These are phyloP conservation scores for Geotrichum cucujoidarum DNA, from an alignment of 1,139 yeast genomes.

Conservation along the genomic window DNA sequence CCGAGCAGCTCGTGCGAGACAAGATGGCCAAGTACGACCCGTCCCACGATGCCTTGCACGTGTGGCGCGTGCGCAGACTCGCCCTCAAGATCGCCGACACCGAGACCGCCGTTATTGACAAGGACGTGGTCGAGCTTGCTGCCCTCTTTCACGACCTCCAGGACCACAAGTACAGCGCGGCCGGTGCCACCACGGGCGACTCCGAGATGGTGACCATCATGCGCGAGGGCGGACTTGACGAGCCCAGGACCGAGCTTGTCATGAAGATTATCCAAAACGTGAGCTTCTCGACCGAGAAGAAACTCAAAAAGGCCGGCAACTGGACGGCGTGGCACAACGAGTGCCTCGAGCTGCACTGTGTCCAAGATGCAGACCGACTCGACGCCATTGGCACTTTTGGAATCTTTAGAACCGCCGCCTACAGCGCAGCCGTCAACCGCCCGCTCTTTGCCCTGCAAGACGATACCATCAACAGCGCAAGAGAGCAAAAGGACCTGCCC, in stretches of 20 bases:
- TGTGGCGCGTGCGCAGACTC: conserved; percentile 32
- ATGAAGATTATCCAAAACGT: conserved; percentile 30
- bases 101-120: conserved; percentile 24
- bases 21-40: conserved; percentile 33
- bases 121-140: conserved; percentile 35
- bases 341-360: conserved; percentile 34
- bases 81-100: conserved; percentile 29
- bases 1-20: conserved; percentile 24
- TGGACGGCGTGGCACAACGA: conserved; percentile 33
- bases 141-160: conserved; percentile 39
- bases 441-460: conserved; percentile 46
- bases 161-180: conserved; percentile 35
- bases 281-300: conserved; percentile 34
- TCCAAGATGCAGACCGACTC: conserved; percentile 39
- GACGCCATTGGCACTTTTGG: conserved; percentile 41
- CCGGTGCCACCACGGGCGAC: conserved; percentile 16
- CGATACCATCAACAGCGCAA: conserved; percentile 48
- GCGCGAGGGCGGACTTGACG: conserved; percentile 23
- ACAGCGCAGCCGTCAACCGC: conserved; percentile 31
- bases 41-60: conserved; percentile 35
- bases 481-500: conserved; percentile 41
- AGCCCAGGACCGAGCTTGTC: conserved; percentile 25
- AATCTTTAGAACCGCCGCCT: conserved; percentile 36
- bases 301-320: conserved; percentile 25
- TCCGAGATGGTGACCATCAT: conserved; percentile 22